Percentiles rank a stretch among this genome's conserved stretches.
These are phyloP conservation scores for Podosphaera leucotricha DNA, from an alignment of 2,329 filamentous ascomycete genomes.

Conservation along the genomic window DNA sequence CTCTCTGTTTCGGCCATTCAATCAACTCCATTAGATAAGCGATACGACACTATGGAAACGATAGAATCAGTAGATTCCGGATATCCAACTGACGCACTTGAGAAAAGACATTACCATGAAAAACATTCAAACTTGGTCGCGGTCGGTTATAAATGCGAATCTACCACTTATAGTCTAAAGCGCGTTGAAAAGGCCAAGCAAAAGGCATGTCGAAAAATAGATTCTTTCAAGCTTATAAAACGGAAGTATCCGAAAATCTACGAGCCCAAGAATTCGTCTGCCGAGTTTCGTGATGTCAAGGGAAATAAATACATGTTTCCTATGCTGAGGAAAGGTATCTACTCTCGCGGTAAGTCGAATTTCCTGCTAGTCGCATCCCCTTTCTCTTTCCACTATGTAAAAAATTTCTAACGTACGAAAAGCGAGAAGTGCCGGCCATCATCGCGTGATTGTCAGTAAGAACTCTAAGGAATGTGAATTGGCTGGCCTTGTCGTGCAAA, in stretches of 20 bases:
- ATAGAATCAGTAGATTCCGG: too few species aligned
- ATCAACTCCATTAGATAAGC: too few species aligned
- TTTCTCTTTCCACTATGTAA: too few species aligned
- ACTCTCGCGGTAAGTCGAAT: neutral
- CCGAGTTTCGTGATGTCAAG: neutral
- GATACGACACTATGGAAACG: too few species aligned
- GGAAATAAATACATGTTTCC: neutral
- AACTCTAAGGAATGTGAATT: neutral
- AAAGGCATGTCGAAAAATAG: neutral
- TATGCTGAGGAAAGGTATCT: neutral
- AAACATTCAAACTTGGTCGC: too few species aligned
- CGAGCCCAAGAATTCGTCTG: neutral
- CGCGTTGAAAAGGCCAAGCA: neutral
- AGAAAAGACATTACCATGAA: neutral
- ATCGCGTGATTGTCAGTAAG: neutral
- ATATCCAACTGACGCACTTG: neutral
- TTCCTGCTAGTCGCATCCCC: neutral
- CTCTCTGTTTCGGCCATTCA: neutral
- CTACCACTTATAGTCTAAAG: neutral
- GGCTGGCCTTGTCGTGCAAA: neutral
- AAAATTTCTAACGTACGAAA: neutral
- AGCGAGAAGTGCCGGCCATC: neutral
- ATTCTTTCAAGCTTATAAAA: neutral
- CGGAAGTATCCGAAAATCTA: neutral
- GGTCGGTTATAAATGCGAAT: too few species aligned